Conservation (phyloP, 2,329 filamentous ascomycete genomes). For the Zasmidium angulare region DNA sequence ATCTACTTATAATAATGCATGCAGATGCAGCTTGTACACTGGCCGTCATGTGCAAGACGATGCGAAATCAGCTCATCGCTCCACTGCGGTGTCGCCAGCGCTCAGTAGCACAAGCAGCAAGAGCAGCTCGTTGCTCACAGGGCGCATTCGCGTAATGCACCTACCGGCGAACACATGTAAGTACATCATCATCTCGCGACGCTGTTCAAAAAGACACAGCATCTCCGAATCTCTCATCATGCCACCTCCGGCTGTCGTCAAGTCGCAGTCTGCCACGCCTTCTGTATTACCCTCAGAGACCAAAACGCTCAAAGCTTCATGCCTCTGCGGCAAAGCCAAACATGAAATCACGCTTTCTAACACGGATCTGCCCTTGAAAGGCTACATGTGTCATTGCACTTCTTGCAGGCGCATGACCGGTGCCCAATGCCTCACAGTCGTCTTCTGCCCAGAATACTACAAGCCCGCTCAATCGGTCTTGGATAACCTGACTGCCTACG, state of each 20-base stretch:
- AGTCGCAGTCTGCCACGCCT: conserved; percentile 8
- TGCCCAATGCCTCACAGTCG: conserved; percentile 45
- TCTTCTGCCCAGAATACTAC: conserved; percentile 40
- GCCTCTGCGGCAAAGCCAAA: conserved; percentile 39
- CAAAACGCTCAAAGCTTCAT: conserved; percentile 29
- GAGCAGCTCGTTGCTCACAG: background rate
- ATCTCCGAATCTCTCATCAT: background rate
- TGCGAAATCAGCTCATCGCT: background rate
- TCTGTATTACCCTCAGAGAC: background rate
- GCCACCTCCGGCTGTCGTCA: background rate
- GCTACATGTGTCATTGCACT: conserved; percentile 54
- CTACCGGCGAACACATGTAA: background rate
- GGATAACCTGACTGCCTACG: conserved; percentile 43
- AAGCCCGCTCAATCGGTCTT: conserved; percentile 29
- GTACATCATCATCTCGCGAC: background rate
- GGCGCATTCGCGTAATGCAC: background rate
- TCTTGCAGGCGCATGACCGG: conserved; percentile 52
- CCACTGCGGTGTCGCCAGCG: background rate
- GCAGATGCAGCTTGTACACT: too few species aligned
- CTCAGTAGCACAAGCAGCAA: background rate
- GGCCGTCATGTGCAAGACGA: too few species aligned
- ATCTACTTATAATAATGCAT: too few species aligned
- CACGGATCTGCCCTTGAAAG: conserved; percentile 38
- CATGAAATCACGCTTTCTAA: conserved; percentile 38
- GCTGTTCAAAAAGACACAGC: background rate